Conservation (phyloP, 169 alveolate species). For the Plasmodium cynomolgi region DNA sequence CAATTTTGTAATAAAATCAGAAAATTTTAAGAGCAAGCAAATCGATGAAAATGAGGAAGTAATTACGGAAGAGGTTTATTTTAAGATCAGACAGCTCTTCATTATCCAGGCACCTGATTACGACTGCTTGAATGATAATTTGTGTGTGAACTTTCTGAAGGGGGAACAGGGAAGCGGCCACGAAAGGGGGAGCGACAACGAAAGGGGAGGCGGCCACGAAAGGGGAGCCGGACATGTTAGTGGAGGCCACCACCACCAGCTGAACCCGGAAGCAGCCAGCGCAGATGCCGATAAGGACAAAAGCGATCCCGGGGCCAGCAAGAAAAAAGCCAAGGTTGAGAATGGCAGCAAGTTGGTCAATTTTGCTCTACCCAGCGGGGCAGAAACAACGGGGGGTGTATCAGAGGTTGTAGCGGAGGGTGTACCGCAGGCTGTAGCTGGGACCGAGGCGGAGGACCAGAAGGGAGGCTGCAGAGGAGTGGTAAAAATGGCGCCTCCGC, state of each 20-base stretch:
- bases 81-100: slow-evolving; percentile 67
- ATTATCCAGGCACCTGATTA: slow-evolving; percentile 71
- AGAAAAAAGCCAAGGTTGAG: not conserved
- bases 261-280: not conserved
- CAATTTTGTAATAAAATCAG: slow-evolving; percentile 56
- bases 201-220: not conserved
- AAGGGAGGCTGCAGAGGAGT: not conserved
- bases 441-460: not conserved
- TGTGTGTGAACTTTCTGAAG: slow-evolving; percentile 47
- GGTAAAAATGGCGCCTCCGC: no score
- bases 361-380: not conserved
- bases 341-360: not conserved
- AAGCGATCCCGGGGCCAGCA: not conserved
- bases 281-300: not conserved
- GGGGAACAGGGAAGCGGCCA: not conserved
- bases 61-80: slow-evolving; percentile 70
- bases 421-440: no score
- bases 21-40: slow-evolving; percentile 46
- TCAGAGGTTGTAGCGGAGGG: no score
- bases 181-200: not conserved
- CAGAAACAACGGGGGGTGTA: not conserved
- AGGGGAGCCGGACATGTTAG: not conserved
- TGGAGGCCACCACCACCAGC: not conserved
- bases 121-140: slow-evolving; percentile 61
- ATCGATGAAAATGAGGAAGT: slow-evolving; percentile 37